Percentiles rank a stretch among this genome's conserved stretches.
These are phyloP conservation scores for Rhododendron simsii DNA, from an alignment of 148 eudicot genomes.

Conservation along the genomic window DNA sequence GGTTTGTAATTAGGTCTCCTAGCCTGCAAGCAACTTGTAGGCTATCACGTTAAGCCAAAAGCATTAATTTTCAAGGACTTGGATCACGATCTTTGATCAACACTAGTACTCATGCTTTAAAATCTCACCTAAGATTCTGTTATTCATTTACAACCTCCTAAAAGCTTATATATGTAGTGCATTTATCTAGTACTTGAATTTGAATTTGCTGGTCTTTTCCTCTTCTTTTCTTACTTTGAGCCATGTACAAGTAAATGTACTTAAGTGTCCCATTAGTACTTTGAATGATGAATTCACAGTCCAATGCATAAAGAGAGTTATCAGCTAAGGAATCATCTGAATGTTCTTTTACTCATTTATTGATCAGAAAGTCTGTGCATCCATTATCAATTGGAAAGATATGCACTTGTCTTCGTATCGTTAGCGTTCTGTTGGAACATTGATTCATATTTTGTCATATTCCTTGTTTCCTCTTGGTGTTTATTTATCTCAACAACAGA, in stretches of 20 bases:
- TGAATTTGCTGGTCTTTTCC: neutral
- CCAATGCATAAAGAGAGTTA: neutral
- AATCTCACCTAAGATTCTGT: neutral
- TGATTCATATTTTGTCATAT: no score
- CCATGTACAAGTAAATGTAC: neutral
- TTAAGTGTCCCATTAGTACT: neutral
- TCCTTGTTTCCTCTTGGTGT: no score
- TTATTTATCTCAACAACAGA: no score
- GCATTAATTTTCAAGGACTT: neutral
- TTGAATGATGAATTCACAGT: neutral
- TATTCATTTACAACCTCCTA: neutral
- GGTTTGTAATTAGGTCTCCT: neutral
- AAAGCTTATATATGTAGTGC: neutral
- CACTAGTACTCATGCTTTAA: neutral
- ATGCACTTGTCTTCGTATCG: neutral
- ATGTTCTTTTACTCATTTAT: neutral
- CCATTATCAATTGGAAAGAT: neutral
- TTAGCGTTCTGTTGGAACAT: no score
- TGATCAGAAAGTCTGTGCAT: neutral
- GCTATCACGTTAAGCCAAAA: neutral
- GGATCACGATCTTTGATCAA: neutral
- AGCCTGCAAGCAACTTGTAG: neutral
- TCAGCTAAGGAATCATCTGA: neutral
- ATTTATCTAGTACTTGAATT: neutral
- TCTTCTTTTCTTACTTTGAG: neutral